Evolutionary conservation across 768 basidiomycete genomes (phyloP).

Genomic region (Leccinum arenicola): DNA sequence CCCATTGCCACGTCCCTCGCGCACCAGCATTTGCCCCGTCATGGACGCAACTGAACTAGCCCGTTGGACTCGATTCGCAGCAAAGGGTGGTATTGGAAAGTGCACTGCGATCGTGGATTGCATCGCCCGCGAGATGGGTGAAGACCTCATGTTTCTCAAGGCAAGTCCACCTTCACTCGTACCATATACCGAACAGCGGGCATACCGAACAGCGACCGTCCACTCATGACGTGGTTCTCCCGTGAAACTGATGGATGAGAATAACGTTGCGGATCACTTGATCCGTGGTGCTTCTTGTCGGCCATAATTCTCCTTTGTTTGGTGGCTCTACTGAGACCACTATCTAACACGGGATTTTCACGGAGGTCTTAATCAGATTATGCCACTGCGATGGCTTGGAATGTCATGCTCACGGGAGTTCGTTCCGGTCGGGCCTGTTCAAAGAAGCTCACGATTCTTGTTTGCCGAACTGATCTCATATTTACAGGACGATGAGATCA

Average conservation of each 20-base stretch:
- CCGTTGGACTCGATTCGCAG: conserved; percentile 82
- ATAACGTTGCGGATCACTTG: background rate
- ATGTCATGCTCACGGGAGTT: background rate
- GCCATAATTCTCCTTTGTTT: background rate
- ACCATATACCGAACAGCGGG: background rate
- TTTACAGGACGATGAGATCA: conserved; percentile 72
- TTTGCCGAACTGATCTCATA: background rate
- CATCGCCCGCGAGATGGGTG: conserved; percentile 62
- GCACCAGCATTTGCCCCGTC: too few relatives aligned
- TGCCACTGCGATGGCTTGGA: background rate
- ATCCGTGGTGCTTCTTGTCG: background rate
- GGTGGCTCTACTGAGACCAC: too few relatives aligned
- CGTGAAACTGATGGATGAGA: background rate
- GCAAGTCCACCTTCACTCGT: conserved; percentile 34
- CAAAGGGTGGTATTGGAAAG: conserved; percentile 81
- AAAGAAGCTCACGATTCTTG: background rate
- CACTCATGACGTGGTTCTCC: background rate
- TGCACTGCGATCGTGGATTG: conserved; percentile 75
- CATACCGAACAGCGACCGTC: background rate
- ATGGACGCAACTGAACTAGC: conserved; percentile 75
- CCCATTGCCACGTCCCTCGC: too few relatives aligned
- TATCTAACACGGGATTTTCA: background rate
- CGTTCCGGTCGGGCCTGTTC: background rate
- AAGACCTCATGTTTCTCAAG: conserved; percentile 85
- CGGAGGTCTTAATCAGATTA: background rate